Percentiles rank a stretch among this genome's conserved stretches.
Conservation (phyloP, 805 yeast species). For the Lachancea sp. region DNA sequence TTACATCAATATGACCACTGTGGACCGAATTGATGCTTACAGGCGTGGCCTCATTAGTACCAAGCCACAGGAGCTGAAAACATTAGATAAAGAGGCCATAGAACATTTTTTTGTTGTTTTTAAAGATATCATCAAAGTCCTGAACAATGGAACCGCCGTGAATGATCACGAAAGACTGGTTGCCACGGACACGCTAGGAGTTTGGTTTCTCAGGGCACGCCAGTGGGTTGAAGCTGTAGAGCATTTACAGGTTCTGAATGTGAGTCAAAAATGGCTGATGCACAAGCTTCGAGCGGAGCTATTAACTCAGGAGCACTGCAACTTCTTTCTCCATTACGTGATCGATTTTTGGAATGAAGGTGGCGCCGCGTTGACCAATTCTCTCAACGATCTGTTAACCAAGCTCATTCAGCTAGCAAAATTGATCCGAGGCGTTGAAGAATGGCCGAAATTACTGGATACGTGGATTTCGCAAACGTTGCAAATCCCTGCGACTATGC, state of each 20-base stretch:
- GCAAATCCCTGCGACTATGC: constrained; percentile 42
- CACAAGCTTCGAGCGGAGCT: constrained; percentile 14
- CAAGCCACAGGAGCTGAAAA: constrained; percentile 1
- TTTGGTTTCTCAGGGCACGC: constrained; percentile 55
- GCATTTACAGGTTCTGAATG: constrained; percentile 2
- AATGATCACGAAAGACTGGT: constrained; percentile 27
- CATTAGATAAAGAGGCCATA: not conserved
- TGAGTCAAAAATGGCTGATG: constrained; percentile 2
- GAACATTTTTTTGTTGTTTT: constrained; percentile 1
- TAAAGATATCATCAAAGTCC: constrained; percentile 2
- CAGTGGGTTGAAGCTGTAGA: constrained; percentile 31
- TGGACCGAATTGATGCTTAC: not conserved
- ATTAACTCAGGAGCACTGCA: constrained; percentile 22
- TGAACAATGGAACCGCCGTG: constrained; percentile 8
- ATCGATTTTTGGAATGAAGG: constrained; percentile 67
- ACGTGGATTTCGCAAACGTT: constrained; percentile 45
- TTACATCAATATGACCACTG: not conserved
- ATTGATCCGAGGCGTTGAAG: constrained; percentile 16
- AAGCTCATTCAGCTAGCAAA: constrained; percentile 44
- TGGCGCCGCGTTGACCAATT: constrained; percentile 63
- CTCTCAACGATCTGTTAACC: constrained; percentile 52
- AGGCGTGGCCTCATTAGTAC: not conserved
- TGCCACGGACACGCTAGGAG: constrained; percentile 53
- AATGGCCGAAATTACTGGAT: constrained; percentile 25
- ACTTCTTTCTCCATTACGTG: constrained; percentile 43